These are phyloP conservation scores for Raffaelea albimanens DNA, from an alignment of 2,329 filamentous ascomycete genomes.

Conservation along the genomic window DNA sequence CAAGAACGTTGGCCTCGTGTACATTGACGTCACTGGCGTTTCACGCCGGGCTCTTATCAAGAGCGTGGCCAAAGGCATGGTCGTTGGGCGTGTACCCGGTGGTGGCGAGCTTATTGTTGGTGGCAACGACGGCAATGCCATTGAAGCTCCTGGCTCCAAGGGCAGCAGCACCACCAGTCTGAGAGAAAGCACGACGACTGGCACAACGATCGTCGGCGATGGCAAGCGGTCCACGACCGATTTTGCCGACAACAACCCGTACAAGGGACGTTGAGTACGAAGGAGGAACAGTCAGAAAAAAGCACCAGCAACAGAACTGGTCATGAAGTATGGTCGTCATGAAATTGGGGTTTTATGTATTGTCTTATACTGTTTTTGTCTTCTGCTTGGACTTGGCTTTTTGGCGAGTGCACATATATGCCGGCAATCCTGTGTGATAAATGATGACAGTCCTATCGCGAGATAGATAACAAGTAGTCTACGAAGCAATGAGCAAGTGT, in stretches of 20 bases:
- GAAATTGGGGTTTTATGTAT: too few species aligned
- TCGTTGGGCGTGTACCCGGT: constrained; percentile 68
- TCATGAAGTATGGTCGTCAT: too few species aligned
- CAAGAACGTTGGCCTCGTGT: constrained; percentile 94
- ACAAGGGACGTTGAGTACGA: constrained; percentile 4
- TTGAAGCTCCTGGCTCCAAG: constrained; percentile 9
- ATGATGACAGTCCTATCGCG: too few species aligned
- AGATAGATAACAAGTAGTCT: too few species aligned
- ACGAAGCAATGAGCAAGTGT: too few species aligned
- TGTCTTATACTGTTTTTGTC: too few species aligned
- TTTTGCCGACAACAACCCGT: constrained; percentile 15
- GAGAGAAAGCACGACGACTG: neutral
- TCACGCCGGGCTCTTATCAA: constrained; percentile 84
- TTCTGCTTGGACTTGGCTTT: too few species aligned
- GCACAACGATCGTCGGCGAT: neutral
- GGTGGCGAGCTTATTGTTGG: constrained; percentile 66
- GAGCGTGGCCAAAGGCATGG: constrained; percentile 94
- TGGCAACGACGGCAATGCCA: constrained; percentile 31
- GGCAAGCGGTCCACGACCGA: constrained; percentile 5
- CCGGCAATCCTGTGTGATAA: too few species aligned
- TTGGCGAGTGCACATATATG: too few species aligned
- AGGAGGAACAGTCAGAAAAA: too few species aligned
- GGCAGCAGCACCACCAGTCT: constrained; percentile 11
- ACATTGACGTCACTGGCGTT: constrained; percentile 92
- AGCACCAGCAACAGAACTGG: too few species aligned